Evolutionary conservation across 192 early-diverging fungal species (phyloP), one percentile per base, ranked within the genome.

Genomic region (Paraglomus brasilianum): DNA sequence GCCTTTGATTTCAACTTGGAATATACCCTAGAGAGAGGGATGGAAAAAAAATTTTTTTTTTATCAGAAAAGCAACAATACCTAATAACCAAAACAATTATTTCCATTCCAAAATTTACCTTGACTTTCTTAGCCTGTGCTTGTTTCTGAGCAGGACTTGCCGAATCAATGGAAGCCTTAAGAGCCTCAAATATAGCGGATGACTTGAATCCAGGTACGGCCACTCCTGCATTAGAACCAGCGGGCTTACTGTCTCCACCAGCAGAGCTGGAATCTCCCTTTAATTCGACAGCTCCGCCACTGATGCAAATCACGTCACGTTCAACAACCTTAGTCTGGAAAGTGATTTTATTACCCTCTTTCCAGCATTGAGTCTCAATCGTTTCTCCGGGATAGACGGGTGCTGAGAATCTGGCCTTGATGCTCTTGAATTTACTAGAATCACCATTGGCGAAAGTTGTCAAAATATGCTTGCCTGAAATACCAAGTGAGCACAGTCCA

Each of bases 371-470:
- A 13, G 97, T 99, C 78, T 96, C 91, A 39, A 98, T 83, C 15
- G 96, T 98, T 79, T 99, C 96, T 15, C 98, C 96, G 21, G 98
- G 98, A 80, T 92, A 87, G 69, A 98, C 95, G 19, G 89, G 89
- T 42, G 88, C 86, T 49, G 89, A 86, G 76, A 97, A 93, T 44
- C 94, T 86, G 14, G 84, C 94, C 87, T 99, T 99, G 81, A 98
- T 87, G 78, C 75, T 88, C 82, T 90, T 91, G 78, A 90, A 88
- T 5, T 72, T 71, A 6, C 84, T 81, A 47, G 91, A 82, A 68
- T 91, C 83, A 48, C 81, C 80, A 63, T 83, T 87, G 58, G 90
- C 85, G 77, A 87, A 96, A 24, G 84, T 79, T 72, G 87, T 77
- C 70, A 95, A 84, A 57, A 98, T 85, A 70, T 96, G 95, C 76